Evolutionary conservation across 768 basidiomycete species (phyloP), one percentile per base, ranked within the genome.

Genomic region (Suillus luteus): DNA sequence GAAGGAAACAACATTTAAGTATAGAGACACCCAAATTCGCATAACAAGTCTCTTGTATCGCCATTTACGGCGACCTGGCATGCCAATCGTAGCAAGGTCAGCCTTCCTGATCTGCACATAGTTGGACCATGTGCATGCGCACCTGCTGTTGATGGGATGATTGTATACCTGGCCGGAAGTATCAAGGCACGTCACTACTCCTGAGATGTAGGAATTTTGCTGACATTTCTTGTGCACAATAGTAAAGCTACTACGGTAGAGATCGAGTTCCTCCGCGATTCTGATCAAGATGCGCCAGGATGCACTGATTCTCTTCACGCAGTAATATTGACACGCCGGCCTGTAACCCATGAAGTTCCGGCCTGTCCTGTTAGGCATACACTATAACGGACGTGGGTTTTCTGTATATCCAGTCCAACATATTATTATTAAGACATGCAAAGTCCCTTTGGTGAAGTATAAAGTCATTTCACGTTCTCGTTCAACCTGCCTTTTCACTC

Each of bases 21-120:
- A 19, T 9, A 8, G 51, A 52, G 24, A 10, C 27, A 14, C 10
- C 5, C 17, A 33, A 19, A 54, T 33, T 54, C 5, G 27, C 17
- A 33, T 54, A 17, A 33, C 17, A 33, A 10, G 17, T 31, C 27
- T 54, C 31, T 33, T 54, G 31, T 33, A n/a, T 3, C 10, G 9
- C 52, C 52, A 31, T 33, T 54, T 54, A 10, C 4, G 27, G 51
- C 2, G 10, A 27, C 17, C 31, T 6, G 31, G 31, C 19, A 19
- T 19, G 19, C 31, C 31, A 19, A 11, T 31, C 19, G 51, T 31
- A 31, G 31, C 9, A 52, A 52, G 51, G 51, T 52, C 51, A 19
- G 52, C n/a, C 31, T 54, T 54, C 52, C 31, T 52, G 51, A 52
- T 52, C 31, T 33, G 52, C 31, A 54, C 17, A 33, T 19, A 31